Percentiles rank a stretch among this genome's conserved stretches.
phyloP scores from a whole-genome alignment of 2,329 filamentous ascomycete genomes.

The Aphanoascus verrucosus region DNA sequence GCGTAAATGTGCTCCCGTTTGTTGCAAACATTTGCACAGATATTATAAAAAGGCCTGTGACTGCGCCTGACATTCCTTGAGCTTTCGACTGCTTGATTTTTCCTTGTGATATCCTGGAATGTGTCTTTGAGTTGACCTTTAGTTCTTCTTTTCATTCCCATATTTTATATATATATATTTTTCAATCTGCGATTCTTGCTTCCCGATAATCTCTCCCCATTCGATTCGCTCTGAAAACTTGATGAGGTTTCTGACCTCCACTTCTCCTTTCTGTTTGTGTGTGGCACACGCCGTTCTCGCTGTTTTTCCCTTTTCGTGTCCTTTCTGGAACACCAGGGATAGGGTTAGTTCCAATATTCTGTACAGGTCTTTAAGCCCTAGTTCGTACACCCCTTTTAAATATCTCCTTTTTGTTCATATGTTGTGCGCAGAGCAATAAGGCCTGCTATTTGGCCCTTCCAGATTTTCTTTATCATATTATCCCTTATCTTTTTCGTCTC shows the following conservation, averaged over 20 bases:
- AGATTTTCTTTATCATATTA: too few species aligned
- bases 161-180: conserved; percentile 13
- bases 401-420: too few species aligned
- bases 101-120: conserved; percentile 5
- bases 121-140: background rate
- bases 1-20: background rate
- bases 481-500: too few species aligned
- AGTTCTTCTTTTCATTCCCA: background rate
- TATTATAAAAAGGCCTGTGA: background rate
- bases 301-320: too few species aligned
- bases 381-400: too few species aligned
- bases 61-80: background rate
- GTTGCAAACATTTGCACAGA: background rate
- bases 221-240: conserved; percentile 10
- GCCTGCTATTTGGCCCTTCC: too few species aligned
- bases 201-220: background rate
- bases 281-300: too few species aligned
- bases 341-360: too few species aligned
- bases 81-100: background rate
- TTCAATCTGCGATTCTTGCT: background rate
- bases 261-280: conserved; percentile 18
- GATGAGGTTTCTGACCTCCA: conserved; percentile 14
- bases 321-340: too few species aligned
- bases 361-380: too few species aligned
- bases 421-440: too few species aligned